Conservation (phyloP, 73 alveolate species). For the Effrenium voratum region DNA sequence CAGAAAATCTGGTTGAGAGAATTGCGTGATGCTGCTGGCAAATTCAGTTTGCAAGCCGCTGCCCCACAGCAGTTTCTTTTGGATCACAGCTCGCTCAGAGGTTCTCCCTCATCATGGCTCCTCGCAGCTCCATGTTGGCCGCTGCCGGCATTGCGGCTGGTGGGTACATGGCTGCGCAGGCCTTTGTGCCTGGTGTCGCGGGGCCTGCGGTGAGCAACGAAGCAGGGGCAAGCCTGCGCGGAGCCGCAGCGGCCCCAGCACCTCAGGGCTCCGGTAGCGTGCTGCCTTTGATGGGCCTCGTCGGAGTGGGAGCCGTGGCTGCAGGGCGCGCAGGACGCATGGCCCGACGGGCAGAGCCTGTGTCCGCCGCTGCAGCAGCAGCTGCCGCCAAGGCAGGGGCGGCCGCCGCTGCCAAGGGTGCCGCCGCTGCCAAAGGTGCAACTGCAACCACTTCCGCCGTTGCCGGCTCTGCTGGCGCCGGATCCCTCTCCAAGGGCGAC, state of each 20-base stretch:
- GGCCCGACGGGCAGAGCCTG: slow-evolving; percentile 34
- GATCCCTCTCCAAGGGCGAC: neutral
- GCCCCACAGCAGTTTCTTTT: too few species aligned
- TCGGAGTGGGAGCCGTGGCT: neutral
- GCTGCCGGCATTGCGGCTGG: too few species aligned
- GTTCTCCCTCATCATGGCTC: neutral
- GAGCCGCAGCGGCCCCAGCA: neutral
- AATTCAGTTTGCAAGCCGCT: too few species aligned
- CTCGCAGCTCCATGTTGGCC: slow-evolving; percentile 3
- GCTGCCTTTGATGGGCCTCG: neutral
- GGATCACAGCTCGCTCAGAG: too few species aligned
- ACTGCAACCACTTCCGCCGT: neutral
- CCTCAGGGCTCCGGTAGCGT: neutral
- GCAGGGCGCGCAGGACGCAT: neutral
- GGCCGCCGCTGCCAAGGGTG: slow-evolving; percentile 15
- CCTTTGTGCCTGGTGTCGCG: too few species aligned
- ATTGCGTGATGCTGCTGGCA: too few species aligned
- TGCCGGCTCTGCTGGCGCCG: neutral
- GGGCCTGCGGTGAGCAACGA: neutral
- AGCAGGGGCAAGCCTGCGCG: neutral
- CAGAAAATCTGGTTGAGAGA: too few species aligned
- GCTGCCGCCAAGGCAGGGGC: neutral
- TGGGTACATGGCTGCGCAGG: too few species aligned
- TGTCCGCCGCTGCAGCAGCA: slow-evolving; percentile 1
- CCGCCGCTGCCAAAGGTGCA: slow-evolving; percentile 31